These are phyloP conservation scores for Lipomyces yamanashiensis DNA, from an alignment of 805 yeast genomes.

Conservation along the genomic window DNA sequence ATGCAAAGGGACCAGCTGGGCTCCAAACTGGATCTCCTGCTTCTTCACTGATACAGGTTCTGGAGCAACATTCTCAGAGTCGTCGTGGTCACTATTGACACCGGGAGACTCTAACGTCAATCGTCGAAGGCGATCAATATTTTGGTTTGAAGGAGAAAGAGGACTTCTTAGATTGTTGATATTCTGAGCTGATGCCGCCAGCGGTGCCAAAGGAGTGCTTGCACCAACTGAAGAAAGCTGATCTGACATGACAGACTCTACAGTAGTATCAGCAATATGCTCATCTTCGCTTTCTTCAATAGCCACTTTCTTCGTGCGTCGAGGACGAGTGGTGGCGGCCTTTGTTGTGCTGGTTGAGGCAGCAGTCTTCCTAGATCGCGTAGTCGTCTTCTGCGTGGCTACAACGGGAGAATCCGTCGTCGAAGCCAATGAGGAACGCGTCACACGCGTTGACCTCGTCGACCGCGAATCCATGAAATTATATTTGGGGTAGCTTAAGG, in stretches of 20 bases:
- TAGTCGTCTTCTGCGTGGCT: constrained; percentile 7
- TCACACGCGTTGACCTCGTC: constrained; percentile 12
- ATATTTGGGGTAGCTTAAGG: neutral
- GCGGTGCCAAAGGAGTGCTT: constrained; percentile 10
- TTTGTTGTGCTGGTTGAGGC: constrained; percentile 1
- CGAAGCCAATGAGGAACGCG: constrained; percentile 15
- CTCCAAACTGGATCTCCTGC: neutral
- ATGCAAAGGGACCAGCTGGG: constrained; percentile 2
- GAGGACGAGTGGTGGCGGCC: constrained; percentile 3
- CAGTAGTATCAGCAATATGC: neutral
- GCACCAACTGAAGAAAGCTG: neutral
- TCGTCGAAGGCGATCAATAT: neutral
- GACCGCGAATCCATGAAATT: constrained; percentile 6
- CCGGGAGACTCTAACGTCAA: constrained; percentile 8
- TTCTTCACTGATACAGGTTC: neutral
- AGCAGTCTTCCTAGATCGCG: constrained; percentile 11
- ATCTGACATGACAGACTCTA: neutral
- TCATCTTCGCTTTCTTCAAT: constrained; percentile 10
- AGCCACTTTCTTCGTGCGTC: constrained; percentile 12
- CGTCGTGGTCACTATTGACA: neutral
- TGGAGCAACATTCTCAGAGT: neutral
- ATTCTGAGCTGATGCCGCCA: constrained; percentile 5
- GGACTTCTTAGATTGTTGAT: neutral
- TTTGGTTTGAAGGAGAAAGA: neutral
- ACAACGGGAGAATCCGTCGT: constrained; percentile 8